phyloP scores from a whole-genome alignment of 352 stramenopile species.

The Elongisporangium anandrum region DNA sequence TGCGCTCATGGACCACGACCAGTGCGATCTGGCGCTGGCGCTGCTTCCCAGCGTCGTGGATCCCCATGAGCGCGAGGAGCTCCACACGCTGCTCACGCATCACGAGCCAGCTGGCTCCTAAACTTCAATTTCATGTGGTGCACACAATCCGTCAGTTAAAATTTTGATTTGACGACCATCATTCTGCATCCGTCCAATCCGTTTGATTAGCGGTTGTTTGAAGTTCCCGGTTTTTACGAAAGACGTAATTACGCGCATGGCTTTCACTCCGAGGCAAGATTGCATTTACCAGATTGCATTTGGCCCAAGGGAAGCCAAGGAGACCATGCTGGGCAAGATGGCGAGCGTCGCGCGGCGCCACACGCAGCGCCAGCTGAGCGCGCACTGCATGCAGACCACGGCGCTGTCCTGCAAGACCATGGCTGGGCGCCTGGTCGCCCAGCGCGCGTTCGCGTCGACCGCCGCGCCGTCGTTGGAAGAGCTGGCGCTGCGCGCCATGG shows the following conservation, averaged over 20 bases:
- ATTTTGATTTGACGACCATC: neutral
- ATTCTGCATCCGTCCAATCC: conserved; percentile 21
- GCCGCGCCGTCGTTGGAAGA: conserved; percentile 47
- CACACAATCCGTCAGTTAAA: neutral
- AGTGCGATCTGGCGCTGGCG: conserved; percentile 25
- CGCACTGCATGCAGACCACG: neutral
- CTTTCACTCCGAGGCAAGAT: neutral
- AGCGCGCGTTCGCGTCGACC: conserved; percentile 17
- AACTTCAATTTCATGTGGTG: conserved; percentile 1
- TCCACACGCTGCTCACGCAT: conserved; percentile 21
- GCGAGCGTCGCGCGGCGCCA: conserved; percentile 11
- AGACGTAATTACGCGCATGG: neutral
- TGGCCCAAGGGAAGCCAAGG: neutral
- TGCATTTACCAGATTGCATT: neutral
- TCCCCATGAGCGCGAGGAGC: conserved; percentile 22
- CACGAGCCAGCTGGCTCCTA: neutral
- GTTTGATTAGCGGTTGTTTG: neutral
- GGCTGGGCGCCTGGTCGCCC: neutral
- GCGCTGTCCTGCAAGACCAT: neutral
- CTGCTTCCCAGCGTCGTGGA: conserved; percentile 31
- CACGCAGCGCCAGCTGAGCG: neutral
- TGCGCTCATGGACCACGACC: conserved; percentile 39
- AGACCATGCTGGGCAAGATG: conserved; percentile 17
- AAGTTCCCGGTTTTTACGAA: neutral
- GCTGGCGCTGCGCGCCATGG: conserved; percentile 67